phyloP scores from a whole-genome alignment of 345 rosid genomes.

The Eucalyptus decipiens region DNA sequence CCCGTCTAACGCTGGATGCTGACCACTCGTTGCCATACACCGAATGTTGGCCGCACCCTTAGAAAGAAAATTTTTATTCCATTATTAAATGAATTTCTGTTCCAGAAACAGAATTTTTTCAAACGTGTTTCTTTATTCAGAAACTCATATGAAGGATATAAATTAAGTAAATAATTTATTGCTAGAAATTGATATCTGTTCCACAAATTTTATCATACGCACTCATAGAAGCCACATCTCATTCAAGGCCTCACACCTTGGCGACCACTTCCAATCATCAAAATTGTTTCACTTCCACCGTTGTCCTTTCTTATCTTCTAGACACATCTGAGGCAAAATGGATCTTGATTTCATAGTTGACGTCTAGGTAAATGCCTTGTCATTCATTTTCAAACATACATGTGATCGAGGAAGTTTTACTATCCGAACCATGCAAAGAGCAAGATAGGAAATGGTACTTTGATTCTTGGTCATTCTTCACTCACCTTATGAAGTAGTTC shows the following conservation, averaged over 20 bases:
- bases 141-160: too few relatives aligned
- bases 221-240: background rate
- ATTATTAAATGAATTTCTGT: too few relatives aligned
- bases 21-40: too few relatives aligned
- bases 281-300: background rate
- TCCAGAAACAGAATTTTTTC: too few relatives aligned
- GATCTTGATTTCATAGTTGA: background rate
- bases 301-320: background rate
- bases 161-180: too few relatives aligned
- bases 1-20: fast-evolving
- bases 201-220: too few relatives aligned
- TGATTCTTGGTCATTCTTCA: background rate
- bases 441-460: background rate
- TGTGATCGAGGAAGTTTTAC: background rate
- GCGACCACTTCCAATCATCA: background rate
- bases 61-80: fast-evolving
- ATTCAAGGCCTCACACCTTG: background rate
- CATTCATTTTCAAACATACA: background rate
- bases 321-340: background rate
- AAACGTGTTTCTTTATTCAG: fast-evolving
- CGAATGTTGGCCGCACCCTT: too few relatives aligned
- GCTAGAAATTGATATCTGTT: fast-evolving
- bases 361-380: background rate
- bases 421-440: background rate
- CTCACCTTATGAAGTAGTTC: background rate